Percentiles rank a stretch among this genome's conserved stretches.
Conservation (phyloP, 768 basidiomycete species). For the Kwoniella mangroviensis region DNA sequence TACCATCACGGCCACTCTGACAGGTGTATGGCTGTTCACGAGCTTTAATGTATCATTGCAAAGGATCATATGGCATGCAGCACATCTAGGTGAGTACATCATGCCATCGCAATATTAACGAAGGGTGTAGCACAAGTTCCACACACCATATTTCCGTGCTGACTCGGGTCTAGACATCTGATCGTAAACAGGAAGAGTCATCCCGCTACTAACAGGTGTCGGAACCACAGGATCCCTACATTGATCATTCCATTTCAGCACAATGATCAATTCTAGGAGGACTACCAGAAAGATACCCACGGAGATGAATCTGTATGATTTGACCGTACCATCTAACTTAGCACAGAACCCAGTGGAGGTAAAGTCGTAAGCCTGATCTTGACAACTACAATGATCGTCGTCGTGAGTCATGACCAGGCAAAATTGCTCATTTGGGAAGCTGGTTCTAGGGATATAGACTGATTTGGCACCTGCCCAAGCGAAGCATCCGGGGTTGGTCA, state of each 20-base stretch:
- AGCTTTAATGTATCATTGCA: no score
- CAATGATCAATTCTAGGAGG: neutral
- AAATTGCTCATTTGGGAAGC: slow-evolving; percentile 13
- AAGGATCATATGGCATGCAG: no score
- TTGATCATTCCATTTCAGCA: neutral
- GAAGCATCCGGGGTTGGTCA: slow-evolving; percentile 23
- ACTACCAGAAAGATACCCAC: neutral
- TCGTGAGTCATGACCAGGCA: slow-evolving; percentile 18
- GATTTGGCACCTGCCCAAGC: slow-evolving; percentile 5
- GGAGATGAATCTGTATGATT: slow-evolving; percentile 17
- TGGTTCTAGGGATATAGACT: slow-evolving; percentile 22
- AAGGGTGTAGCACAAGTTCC: no score
- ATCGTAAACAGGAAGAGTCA: no score
- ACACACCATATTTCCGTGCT: no score
- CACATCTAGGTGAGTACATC: no score
- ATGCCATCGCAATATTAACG: no score
- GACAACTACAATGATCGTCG: slow-evolving; percentile 5
- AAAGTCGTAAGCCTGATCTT: slow-evolving; percentile 9
- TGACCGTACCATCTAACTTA: neutral
- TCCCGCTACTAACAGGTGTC: slow-evolving; percentile 6
- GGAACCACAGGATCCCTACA: slow-evolving; percentile 4
- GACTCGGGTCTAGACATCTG: neutral
- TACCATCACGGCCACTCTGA: no score
- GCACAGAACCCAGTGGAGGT: slow-evolving; percentile 20
- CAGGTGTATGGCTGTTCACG: no score